Evolutionary conservation across 2,329 filamentous ascomycete genomes (phyloP), one percentile per base, ranked within the genome.

Genomic region (Xylaria sp.): DNA sequence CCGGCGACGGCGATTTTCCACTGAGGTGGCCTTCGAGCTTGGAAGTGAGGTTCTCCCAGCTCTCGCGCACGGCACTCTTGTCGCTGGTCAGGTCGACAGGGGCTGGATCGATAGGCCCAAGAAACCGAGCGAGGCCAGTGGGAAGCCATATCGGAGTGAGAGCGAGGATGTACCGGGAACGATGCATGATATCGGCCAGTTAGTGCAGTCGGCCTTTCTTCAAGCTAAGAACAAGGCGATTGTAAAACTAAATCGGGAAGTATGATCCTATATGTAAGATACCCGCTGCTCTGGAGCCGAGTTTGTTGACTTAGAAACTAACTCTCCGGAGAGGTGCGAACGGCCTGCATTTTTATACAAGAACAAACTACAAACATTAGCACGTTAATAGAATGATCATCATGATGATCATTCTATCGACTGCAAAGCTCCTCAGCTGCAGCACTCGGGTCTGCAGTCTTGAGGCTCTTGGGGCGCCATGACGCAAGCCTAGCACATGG

Each of bases 1-100:
- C 51, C 9, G 38, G 29, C 4, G 47, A 44, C 2, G 52, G 64
- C 13, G 37, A 44, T 42, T 50, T 64, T 6, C 53, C 50, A n/a
- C 47, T 54, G 40, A 64, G 52, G 42, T 62, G 54, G 40, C 13
- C 47, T 29, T 65, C 63, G 48, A 65, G 65, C 16, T 29, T 59
- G 34, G 63, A 50, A 5, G 67, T 70, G 34, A 74, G 40, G 38
- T 69, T 72, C 38, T 66, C 63, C 72, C 72, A 76, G 8, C 52
- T 63, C 5, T 58, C 49, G 2, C 63, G 54, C 6, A 75, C 68
- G 13, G 57, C 56, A 49, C 74, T 75, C 9, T 59, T 44, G 17
- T 66, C 57, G 56, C 66, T 68, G 47, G 57, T 68, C 18, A 76
- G 58, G 44, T 74, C 69, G 13, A 56, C 51, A 2, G 73, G 73